Evolutionary conservation across 2,329 filamentous ascomycete species (phyloP), one percentile per base, ranked within the genome.

Genomic region (Ophiostoma fasciatum): DNA sequence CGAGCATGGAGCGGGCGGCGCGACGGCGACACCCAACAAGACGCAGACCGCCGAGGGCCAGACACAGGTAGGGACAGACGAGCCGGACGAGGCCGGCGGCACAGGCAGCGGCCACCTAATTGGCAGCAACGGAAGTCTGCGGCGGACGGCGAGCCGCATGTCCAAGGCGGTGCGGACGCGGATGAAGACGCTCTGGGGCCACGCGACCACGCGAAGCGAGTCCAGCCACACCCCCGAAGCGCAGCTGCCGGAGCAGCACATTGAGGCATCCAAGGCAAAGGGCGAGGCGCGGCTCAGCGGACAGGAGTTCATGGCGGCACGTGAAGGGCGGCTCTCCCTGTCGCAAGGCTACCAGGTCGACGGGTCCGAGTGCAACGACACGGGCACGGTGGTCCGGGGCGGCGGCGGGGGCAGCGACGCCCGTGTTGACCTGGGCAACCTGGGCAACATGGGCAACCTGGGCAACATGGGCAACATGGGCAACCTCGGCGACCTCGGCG

Each of bases 221-320:
- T 20, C n/a, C 25, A 2, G 29, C 33, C 3, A n/a, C n/a, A n/a
- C n/a, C n/a, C n/a, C n/a, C n/a, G n/a, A n/a, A n/a, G n/a, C n/a
- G n/a, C 36, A 34, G 17, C 7, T 42, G 7, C 45, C 40, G 64
- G 56, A 60, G 18, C 69, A 74, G 42, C 69, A 75, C 38, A 59
- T 73, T 13, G 55, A 64, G 27, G 59, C 71, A 3, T 52, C 58
- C 45, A 55, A n/a, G n/a, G n/a, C n/a, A n/a, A n/a, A n/a, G n/a
- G n/a, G n/a, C n/a, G n/a, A n/a, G n/a, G n/a, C n/a, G n/a, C n/a
- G n/a, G n/a, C n/a, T n/a, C n/a, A n/a, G n/a, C n/a, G n/a, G n/a
- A n/a, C 32, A 33, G 11, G 30, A 36, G 5, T 39, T 28, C 10
- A 39, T 34, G 22, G 40, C 48, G 47, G 23, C 46, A 46, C 6